phyloP scores from a whole-genome alignment of 495 filamentous ascomycete species.

The Aspergillus ellipticus region DNA sequence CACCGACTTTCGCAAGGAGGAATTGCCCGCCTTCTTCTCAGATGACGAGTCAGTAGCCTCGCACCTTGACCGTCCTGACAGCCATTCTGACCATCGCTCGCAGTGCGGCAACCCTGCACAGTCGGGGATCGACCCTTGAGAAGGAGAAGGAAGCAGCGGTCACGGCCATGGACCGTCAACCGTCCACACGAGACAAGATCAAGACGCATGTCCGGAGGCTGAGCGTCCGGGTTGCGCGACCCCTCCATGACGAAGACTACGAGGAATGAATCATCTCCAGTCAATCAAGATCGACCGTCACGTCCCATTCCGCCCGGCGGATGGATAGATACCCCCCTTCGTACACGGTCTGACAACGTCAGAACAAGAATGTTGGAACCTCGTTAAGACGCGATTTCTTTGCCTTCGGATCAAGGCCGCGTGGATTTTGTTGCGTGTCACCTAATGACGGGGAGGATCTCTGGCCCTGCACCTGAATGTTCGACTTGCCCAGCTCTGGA shows the following conservation, averaged over 20 bases:
- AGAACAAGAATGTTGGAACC: conserved; percentile 47
- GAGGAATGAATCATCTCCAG: conserved; percentile 9
- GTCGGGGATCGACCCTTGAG: conserved; percentile 22
- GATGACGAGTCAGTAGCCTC: conserved; percentile 43
- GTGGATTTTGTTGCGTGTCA: conserved; percentile 6
- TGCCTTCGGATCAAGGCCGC: conserved; percentile 19
- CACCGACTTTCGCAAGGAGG: conserved; percentile 46
- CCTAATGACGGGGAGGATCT: conserved; percentile 12
- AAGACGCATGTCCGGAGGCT: conserved; percentile 31
- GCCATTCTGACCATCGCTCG: conserved; percentile 29
- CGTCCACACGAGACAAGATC: conserved; percentile 31
- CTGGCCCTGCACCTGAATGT: conserved; percentile 15
- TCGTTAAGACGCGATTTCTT: conserved; percentile 38
- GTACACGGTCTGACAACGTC: conserved; percentile 11
- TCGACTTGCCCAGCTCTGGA: conserved; percentile 28
- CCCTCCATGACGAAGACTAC: conserved; percentile 12
- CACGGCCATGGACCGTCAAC: conserved; percentile 23
- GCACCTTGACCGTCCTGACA: conserved; percentile 14
- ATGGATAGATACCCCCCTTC: not conserved
- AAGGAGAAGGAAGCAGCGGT: conserved; percentile 31
- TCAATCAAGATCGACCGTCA: not conserved
- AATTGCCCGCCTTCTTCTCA: conserved; percentile 36
- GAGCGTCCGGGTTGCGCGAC: conserved; percentile 27
- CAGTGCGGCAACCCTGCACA: conserved; percentile 41
- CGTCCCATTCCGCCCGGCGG: not conserved